Evolutionary conservation across 306 rosid species (phyloP), one percentile per base, ranked within the genome.

Genomic region (Senna tora): DNA sequence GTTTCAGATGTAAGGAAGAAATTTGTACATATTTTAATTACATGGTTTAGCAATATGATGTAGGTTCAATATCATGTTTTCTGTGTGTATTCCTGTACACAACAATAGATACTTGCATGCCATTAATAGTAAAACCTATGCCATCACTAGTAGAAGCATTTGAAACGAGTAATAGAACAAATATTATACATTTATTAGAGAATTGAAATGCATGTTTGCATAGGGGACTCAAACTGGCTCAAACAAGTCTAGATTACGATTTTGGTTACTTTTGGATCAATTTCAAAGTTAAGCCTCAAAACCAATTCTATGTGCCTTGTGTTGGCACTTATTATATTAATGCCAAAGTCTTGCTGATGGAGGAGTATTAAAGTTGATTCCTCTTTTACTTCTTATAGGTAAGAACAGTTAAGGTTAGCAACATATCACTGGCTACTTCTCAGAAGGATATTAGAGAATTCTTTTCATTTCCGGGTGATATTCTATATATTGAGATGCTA

Each of bases 391-490:
- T 61, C 36, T 61, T 71, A 41, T 79, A 93, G 98, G 76, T 84
- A 71, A 87, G 75, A 81, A 88, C 97, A 1, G 88, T 93, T 4
- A 84, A 78, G 72, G 92, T 91, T 56, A 81, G 90, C 84, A 90
- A 93, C 84, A 84, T 93, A 76, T 84, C 97, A 39, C 67, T 43
- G 69, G 53, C 74, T 74, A 77, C 86, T 75, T 72, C 87, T 1
- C 79, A 75, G 77, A 79, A 51, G 70, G 96, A 93, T 21, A 83
- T 93, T 50, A 67, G 71, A 79, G 97, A 90, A 60, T 93, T 93
- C 89, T 90, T 89, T 78, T 93, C 97, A 55, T 89, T 93, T 79
- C 87, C 94, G 4, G 98, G 98, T 34, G 89, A 83, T 39, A 84
- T 90, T 65, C 90, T 63, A 33, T 84, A 84, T 74, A 81, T 90